Percentiles rank a stretch among this genome's conserved stretches.
These are phyloP conservation scores for Fusarium drepaniforme DNA, from an alignment of 2,329 filamentous ascomycete genomes.

Conservation along the genomic window DNA sequence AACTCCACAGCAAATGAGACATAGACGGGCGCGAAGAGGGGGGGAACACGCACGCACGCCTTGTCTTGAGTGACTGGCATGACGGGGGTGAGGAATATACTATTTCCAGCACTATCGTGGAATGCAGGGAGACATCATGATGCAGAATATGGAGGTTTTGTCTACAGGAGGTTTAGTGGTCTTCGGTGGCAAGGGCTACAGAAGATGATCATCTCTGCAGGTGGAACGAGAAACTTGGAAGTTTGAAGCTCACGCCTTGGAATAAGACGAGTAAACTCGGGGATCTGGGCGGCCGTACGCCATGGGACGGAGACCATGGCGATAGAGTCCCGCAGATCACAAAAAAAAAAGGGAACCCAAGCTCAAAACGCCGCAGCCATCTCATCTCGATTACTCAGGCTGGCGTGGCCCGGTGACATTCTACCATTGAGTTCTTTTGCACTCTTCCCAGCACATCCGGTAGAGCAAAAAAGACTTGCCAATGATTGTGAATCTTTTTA, in stretches of 20 bases:
- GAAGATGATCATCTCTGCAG: conserved; percentile 16
- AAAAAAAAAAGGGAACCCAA: neutral
- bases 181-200: conserved; percentile 26
- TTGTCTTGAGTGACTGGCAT: conserved; percentile 25
- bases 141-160: neutral
- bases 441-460: neutral
- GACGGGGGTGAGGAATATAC: conserved; percentile 1
- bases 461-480: neutral
- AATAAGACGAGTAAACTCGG: neutral
- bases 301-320: conserved; percentile 6
- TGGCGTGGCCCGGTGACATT: conserved; percentile 10
- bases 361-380: conserved; percentile 1
- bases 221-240: conserved; percentile 12
- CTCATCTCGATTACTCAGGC: conserved; percentile 4
- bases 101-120: conserved; percentile 20
- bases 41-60: neutral
- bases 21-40: conserved; percentile 6
- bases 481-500: conserved; percentile 28
- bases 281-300: conserved; percentile 9
- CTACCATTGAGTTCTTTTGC: neutral
- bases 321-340: conserved; percentile 2
- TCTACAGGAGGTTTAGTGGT: neutral
- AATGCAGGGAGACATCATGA: conserved; percentile 19
- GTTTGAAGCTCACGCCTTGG: neutral
- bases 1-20: conserved; percentile 32